Percentiles rank a stretch among this genome's conserved stretches.
Evolutionary conservation across 78 protist genomes (phyloP).

Genomic region (Pigoraptor vietnamica): DNA sequence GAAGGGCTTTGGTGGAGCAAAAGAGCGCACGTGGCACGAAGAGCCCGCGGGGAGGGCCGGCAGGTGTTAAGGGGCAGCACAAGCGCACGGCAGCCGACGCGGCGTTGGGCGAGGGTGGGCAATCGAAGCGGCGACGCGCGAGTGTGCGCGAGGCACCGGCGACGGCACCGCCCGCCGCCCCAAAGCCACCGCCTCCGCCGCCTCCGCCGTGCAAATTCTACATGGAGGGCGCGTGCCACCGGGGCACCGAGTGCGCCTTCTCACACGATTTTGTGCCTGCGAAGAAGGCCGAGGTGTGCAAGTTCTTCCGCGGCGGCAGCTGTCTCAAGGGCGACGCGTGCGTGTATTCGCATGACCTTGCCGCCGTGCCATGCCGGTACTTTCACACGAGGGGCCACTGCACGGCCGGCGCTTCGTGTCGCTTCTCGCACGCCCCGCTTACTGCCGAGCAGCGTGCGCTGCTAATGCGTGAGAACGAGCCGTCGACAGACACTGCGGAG

Average conservation of each 20-base stretch:
- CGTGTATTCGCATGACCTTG: neutral
- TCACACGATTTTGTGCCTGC: neutral
- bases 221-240: neutral
- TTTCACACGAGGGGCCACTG: neutral
- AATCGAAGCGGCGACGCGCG: neutral
- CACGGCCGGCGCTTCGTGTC: neutral
- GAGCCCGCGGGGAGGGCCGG: too few species aligned
- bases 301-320: neutral
- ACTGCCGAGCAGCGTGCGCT: neutral
- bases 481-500: neutral
- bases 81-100: too few species aligned
- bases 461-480: neutral
- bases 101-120: too few species aligned
- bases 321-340: conserved; percentile 6
- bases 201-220: neutral
- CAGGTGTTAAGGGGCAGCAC: too few species aligned
- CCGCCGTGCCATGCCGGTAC: neutral
- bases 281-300: neutral
- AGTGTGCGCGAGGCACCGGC: neutral
- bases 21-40: too few species aligned
- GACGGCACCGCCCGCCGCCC: neutral
- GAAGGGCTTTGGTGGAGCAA: too few species aligned
- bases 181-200: neutral
- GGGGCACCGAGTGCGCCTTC: neutral
- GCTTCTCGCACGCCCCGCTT: conserved; percentile 8